Evolutionary conservation across 78 protist genomes (phyloP).

Genomic region (Chrysochromulina tobinii): DNA sequence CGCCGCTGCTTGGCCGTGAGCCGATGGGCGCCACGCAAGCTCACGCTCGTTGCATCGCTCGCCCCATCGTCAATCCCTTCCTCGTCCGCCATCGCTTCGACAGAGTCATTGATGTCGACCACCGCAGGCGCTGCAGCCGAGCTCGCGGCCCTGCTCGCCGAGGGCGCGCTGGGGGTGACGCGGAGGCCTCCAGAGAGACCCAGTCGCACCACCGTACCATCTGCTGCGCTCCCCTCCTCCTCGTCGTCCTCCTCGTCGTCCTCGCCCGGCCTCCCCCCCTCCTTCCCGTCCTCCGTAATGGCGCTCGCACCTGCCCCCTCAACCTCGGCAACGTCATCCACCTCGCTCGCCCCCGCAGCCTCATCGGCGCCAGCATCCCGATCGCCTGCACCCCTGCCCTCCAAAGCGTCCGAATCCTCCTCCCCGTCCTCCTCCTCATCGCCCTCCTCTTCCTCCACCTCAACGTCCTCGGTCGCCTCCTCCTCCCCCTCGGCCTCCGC

Average conservation of each 20-base stretch:
- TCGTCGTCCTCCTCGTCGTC: neutral
- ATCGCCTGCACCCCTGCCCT: neutral
- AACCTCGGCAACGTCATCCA: neutral
- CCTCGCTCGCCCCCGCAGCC: neutral
- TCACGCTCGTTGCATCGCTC: neutral
- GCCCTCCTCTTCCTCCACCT: neutral
- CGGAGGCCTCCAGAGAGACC: neutral
- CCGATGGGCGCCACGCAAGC: neutral
- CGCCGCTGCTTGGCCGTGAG: neutral
- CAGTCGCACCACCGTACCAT: neutral
- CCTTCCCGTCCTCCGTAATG: neutral
- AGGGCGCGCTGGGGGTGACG: neutral
- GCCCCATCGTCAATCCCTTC: neutral
- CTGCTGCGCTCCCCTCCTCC: too few relatives aligned
- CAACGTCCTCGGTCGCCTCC: neutral
- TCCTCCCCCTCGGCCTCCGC: neutral
- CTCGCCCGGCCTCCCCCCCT: conserved; percentile 22
- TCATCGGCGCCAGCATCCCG: neutral
- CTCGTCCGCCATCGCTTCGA: neutral
- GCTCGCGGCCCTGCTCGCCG: too few relatives aligned
- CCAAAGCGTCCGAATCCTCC: neutral
- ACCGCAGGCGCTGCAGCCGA: too few relatives aligned
- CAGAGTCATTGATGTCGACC: too few relatives aligned
- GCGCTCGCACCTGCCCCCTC: conserved; percentile 26
- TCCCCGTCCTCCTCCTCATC: neutral